A percentile compares a stretch with the other conserved stretches of the same genome.
These are phyloP conservation scores for Pythium folliculosum DNA, from an alignment of 352 stramenopile genomes.

Conservation along the genomic window DNA sequence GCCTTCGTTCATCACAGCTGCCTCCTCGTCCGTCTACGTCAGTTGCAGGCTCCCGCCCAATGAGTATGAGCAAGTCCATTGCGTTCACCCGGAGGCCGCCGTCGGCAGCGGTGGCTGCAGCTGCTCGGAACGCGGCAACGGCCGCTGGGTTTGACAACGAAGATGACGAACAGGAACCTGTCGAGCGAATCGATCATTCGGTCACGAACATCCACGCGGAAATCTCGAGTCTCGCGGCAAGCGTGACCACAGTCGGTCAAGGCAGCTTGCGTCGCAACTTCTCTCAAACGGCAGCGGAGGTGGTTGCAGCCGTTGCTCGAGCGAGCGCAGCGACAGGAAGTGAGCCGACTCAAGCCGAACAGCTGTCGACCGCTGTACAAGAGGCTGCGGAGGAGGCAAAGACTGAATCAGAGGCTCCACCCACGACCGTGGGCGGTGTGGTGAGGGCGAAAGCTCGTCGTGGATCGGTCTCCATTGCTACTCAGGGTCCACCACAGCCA, in stretches of 20 bases:
- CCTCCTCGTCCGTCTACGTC: constrained; percentile 65
- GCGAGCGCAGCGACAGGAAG: constrained; percentile 6
- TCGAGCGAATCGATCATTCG: constrained; percentile 72
- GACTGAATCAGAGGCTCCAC: not conserved
- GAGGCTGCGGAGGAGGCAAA: constrained; percentile 1
- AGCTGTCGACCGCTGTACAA: not conserved
- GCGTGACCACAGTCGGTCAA: constrained; percentile 74
- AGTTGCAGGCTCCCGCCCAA: constrained; percentile 41
- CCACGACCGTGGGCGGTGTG: constrained; percentile 15
- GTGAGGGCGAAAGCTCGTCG: constrained; percentile 29
- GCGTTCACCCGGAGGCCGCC: constrained; percentile 46
- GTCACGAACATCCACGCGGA: constrained; percentile 79
- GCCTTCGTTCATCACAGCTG: constrained; percentile 28
- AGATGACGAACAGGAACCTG: constrained; percentile 41
- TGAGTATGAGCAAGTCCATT: constrained; percentile 85
- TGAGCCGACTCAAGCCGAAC: not conserved
- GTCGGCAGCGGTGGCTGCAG: constrained; percentile 12
- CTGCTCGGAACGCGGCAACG: constrained; percentile 2
- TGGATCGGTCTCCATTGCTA: constrained; percentile 31
- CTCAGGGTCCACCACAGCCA: not conserved
- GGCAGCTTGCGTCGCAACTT: constrained; percentile 73
- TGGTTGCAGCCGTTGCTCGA: constrained; percentile 27
- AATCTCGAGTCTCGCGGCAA: constrained; percentile 83
- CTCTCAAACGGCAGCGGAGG: constrained; percentile 49
- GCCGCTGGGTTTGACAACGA: constrained; percentile 36